A percentile compares a stretch with the other conserved stretches of the same genome.
Evolutionary conservation across 225 moss, liverwort and hornwort species (phyloP).

Genomic region (Lunularia cruciata): DNA sequence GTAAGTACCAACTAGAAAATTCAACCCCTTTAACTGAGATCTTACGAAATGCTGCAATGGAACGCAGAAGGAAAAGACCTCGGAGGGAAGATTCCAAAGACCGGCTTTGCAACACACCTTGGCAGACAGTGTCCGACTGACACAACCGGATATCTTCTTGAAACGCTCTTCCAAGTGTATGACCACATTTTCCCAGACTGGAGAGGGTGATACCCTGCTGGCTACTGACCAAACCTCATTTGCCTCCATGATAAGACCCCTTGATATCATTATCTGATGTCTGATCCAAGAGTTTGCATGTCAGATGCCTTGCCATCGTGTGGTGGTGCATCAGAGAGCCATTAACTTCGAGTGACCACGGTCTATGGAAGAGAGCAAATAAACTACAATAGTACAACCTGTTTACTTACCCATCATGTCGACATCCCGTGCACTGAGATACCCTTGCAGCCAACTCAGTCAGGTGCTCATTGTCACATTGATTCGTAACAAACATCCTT

Average conservation of each 20-base stretch:
- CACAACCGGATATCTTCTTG: conserved; percentile 64
- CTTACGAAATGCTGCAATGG: not conserved
- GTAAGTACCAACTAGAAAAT: too few species aligned
- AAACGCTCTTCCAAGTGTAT: conserved; percentile 65
- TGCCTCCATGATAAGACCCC: conserved; percentile 57
- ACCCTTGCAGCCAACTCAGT: conserved; percentile 80
- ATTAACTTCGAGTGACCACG: too few species aligned
- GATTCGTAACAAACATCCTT: conserved; percentile 60
- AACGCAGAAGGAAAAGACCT: not conserved
- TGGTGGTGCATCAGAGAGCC: too few species aligned
- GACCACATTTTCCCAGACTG: conserved; percentile 61
- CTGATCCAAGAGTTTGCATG: conserved; percentile 34
- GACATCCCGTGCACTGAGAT: conserved; percentile 85
- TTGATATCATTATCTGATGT: conserved; percentile 71
- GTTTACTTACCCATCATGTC: conserved; percentile 75
- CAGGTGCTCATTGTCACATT: conserved; percentile 71
- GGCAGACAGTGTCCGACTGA: conserved; percentile 57
- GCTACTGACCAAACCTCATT: conserved; percentile 66
- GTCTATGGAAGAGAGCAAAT: too few species aligned
- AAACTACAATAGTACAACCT: not conserved
- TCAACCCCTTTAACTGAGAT: not conserved
- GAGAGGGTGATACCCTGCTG: conserved; percentile 47
- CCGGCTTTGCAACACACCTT: conserved; percentile 52
- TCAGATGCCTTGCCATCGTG: too few species aligned
- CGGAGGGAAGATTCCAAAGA: too few species aligned